phyloP scores from a whole-genome alignment of 345 rosid species.

The Aegle marmelos region DNA sequence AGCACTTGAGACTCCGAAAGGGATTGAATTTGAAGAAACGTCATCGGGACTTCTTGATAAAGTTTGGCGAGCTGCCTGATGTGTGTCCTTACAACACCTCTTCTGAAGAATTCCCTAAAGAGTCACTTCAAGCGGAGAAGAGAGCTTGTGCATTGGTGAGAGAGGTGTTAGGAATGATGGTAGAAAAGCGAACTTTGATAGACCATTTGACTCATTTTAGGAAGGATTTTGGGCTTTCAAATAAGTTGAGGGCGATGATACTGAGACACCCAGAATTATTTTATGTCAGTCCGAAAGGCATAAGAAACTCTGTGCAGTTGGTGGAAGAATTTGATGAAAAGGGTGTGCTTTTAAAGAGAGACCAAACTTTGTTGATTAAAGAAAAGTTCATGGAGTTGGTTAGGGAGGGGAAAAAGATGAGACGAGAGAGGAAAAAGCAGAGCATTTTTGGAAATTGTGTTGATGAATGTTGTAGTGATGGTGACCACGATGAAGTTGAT shows the following conservation, averaged over 20 bases:
- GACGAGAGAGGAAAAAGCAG: slow-evolving; percentile 54
- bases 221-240: slow-evolving; percentile 70
- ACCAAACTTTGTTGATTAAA: slow-evolving; percentile 45
- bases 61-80: slow-evolving; percentile 57
- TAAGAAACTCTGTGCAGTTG: slow-evolving; percentile 71
- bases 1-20: slow-evolving; percentile 65
- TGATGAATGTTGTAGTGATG: slow-evolving; percentile 3
- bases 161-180: slow-evolving; percentile 67
- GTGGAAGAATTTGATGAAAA: slow-evolving; percentile 67
- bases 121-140: slow-evolving; percentile 75
- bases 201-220: slow-evolving; percentile 91
- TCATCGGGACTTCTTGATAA: slow-evolving; percentile 57
- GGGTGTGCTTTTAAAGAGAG: slow-evolving; percentile 62
- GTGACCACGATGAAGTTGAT: slow-evolving; percentile 14
- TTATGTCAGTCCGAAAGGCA: slow-evolving; percentile 78
- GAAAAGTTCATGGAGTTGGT: slow-evolving; percentile 58
- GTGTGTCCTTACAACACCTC: slow-evolving; percentile 66
- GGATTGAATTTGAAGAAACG: slow-evolving; percentile 73
- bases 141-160: slow-evolving; percentile 72
- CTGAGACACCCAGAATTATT: slow-evolving; percentile 83
- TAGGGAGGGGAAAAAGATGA: slow-evolving; percentile 60
- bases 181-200: slow-evolving; percentile 69
- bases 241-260: slow-evolving; percentile 69
- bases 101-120: slow-evolving; percentile 40
- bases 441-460: slow-evolving; percentile 3